phyloP scores from a whole-genome alignment of 108 stramenopile species.

The Nitzschia putrida region DNA sequence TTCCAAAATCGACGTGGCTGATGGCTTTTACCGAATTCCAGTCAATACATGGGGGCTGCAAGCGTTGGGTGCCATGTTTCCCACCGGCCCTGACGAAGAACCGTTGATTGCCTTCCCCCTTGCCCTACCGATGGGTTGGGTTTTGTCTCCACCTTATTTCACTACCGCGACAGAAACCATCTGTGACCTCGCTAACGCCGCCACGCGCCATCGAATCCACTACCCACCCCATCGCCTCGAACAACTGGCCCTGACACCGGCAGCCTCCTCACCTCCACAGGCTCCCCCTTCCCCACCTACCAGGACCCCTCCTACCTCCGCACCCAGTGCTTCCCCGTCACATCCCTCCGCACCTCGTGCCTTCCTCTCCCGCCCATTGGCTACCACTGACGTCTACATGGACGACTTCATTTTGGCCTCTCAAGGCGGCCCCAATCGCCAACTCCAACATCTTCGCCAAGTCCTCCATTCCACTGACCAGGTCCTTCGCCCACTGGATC shows the following conservation, averaged over 20 bases:
- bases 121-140: constrained; percentile 50
- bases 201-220: neutral
- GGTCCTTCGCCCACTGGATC: constrained; percentile 9
- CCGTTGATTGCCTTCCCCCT: constrained; percentile 37
- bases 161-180: constrained; percentile 43
- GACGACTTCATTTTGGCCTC: constrained; percentile 42
- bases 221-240: constrained; percentile 25
- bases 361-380: constrained; percentile 7
- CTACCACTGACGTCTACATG: constrained; percentile 41
- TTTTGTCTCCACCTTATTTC: constrained; percentile 42
- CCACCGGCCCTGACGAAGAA: constrained; percentile 6
- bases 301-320: too few species aligned
- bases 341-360: too few species aligned
- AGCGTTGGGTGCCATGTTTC: constrained; percentile 33
- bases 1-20: constrained; percentile 28
- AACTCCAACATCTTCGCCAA: constrained; percentile 6
- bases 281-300: too few species aligned
- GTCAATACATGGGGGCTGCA: constrained; percentile 25
- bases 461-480: constrained; percentile 33
- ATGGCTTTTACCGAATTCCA: constrained; percentile 39
- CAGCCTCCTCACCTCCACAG: neutral
- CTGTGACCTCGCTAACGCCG: constrained; percentile 8
- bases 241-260: neutral
- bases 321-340: neutral
- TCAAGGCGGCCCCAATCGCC: constrained; percentile 24